Evolutionary conservation across 1,284 basidiomycete species (phyloP).

Genomic region (Athelia psychrophila): DNA sequence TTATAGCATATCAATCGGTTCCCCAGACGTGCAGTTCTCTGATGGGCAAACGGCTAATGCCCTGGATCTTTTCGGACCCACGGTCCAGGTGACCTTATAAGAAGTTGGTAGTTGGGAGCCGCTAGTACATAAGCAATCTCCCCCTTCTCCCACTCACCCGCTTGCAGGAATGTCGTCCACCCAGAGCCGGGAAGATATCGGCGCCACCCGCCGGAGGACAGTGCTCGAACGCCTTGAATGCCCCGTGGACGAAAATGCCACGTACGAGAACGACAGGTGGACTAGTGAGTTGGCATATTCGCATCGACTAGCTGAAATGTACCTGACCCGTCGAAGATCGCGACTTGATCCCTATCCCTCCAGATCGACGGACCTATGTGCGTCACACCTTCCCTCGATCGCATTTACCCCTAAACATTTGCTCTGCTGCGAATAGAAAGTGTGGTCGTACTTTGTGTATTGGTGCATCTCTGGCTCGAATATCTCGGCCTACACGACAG

Average conservation of each 20-base stretch:
- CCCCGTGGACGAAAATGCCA: not conserved
- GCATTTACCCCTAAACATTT: too few species aligned
- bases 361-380: constrained; percentile 3
- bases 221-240: not conserved
- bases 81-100: too few species aligned
- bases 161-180: too few species aligned
- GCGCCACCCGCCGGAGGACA: not conserved
- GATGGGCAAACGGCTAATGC: too few species aligned
- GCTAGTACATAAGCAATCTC: too few species aligned
- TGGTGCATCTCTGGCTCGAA: not conserved
- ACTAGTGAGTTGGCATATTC: not conserved
- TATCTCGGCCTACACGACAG: not conserved
- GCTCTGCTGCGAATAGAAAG: not conserved
- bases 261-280: not conserved
- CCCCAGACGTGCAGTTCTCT: too few species aligned
- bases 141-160: too few species aligned
- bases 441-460: constrained; percentile 1
- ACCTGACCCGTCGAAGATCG: not conserved
- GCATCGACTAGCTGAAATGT: not conserved
- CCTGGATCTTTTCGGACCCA: too few species aligned
- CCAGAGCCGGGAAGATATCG: too few species aligned
- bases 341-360: constrained; percentile 7
- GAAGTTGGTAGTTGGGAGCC: too few species aligned
- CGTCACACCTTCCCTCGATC: not conserved
- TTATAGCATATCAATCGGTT: too few species aligned